These are phyloP conservation scores for Wickerhamomyces subpelliculosus DNA, from an alignment of 805 yeast species.

Conservation along the genomic window DNA sequence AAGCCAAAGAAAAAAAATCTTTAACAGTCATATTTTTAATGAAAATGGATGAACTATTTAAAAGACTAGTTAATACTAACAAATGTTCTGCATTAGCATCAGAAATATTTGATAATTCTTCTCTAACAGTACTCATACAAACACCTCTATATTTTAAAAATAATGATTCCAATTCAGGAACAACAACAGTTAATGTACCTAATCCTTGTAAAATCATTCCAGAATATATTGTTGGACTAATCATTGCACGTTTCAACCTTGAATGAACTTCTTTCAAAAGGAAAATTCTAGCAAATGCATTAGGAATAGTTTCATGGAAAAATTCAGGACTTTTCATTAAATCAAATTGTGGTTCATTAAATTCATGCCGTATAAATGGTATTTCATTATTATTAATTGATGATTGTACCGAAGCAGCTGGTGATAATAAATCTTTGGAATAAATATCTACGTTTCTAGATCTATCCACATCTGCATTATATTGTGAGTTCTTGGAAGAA, in stretches of 20 bases:
- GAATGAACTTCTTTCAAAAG: slow-evolving; percentile 4
- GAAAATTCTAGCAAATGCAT: background rate
- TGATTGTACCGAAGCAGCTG: no score
- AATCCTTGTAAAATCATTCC: slow-evolving; percentile 9
- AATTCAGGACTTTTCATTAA: background rate
- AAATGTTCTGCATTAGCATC: slow-evolving; percentile 12
- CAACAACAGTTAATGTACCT: slow-evolving; percentile 6
- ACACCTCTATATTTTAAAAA: slow-evolving; percentile 13
- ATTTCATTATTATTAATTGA: background rate
- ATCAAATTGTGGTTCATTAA: background rate
- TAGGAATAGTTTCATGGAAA: slow-evolving; percentile 1
- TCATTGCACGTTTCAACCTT: background rate
- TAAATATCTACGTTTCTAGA: background rate
- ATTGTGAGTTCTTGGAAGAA: background rate
- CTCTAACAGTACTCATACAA: slow-evolving; percentile 4
- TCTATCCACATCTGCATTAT: background rate
- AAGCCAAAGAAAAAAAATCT: slow-evolving; percentile 12
- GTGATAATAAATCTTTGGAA: background rate
- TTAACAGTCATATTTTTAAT: slow-evolving; percentile 3
- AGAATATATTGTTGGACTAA: slow-evolving; percentile 4
- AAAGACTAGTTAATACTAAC: slow-evolving; percentile 3
- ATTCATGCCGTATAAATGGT: background rate
- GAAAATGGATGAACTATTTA: slow-evolving; percentile 8
- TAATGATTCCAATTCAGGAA: slow-evolving; percentile 3
- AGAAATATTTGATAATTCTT: slow-evolving; percentile 4